Base-by-base conservation (phyloP, 2,329 filamentous ascomycete genomes). In the Penicillium sp. region DNA sequence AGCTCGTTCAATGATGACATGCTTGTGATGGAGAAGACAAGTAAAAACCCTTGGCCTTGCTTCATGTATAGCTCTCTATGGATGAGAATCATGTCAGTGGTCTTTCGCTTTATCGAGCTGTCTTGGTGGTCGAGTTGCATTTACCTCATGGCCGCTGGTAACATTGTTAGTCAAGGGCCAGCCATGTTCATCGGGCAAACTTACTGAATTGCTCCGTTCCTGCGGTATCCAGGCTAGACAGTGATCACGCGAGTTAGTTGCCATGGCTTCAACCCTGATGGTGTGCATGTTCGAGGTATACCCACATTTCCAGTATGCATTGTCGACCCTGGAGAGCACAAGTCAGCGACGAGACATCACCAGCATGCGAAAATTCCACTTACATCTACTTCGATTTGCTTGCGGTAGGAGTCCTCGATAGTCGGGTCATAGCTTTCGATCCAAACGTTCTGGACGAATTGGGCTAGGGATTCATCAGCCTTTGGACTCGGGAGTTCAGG, bases 381-480 rank as follows among this genome's bases (percentile, higher is more conserved):
- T 72, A 93, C 88, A 76, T 95, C 88, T 48, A 95, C 86, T 55
- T 89, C 86, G 46, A 90, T 85, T 67, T 90, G 86, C 71, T 91
- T 91, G 56, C 86, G 79, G 65, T 91, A 91, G 44, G 86, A 90
- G 67, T 91, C 86, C 68, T 91, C 86, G 65, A 91, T 91, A 48
- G 86, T 91, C 29, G 86, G 86, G 69, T 91, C 86, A 64, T 91
- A 91, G 64, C 83, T 87, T 67, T 94, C 88, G 62, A 94, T 91
- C 86, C 88, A 94, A 57, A 94, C 85, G 70, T 93, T 90, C 67
- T 93, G 87, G 36, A 94, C 88, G 59, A 94, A 94, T 75, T 94
- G 88, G 58, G 89, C 88, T 88, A 59, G 58, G 51, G 54, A 27
- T 36, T 33, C 25, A 35, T 56, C 17, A 51, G 47, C 41, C 29